Percentiles rank a stretch among this genome's conserved stretches.
Conservation (phyloP, 495 filamentous ascomycete genomes). For the Ramalina intermedia region DNA sequence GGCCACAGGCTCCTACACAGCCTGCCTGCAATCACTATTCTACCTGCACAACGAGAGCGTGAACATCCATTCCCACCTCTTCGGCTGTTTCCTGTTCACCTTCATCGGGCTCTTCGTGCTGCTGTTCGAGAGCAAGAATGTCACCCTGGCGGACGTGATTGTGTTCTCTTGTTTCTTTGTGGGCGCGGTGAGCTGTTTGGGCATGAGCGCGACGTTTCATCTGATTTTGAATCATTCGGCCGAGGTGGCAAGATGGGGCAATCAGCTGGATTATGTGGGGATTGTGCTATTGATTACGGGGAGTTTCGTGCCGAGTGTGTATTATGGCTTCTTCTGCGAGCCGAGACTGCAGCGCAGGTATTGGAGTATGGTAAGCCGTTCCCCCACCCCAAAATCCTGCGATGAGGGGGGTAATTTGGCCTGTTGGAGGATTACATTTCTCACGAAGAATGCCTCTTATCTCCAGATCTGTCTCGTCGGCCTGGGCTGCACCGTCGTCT, state of each 20-base stretch:
- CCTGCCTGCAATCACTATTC: slow-evolving; percentile 47
- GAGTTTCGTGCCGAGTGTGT: slow-evolving; percentile 33
- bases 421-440: too few relatives aligned
- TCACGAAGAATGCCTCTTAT: slow-evolving; percentile 18
- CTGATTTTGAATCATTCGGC: slow-evolving; percentile 34
- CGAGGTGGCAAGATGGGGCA: slow-evolving; percentile 21
- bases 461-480: slow-evolving; percentile 62
- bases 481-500: slow-evolving; percentile 57
- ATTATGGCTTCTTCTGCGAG: slow-evolving; percentile 36
- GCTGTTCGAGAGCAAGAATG: not conserved
- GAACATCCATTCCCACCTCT: slow-evolving; percentile 82
- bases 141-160: slow-evolving; percentile 19
- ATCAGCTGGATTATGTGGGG: slow-evolving; percentile 36
- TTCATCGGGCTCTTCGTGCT: slow-evolving; percentile 17
- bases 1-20: slow-evolving; percentile 46
- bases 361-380: slow-evolving; percentile 30
- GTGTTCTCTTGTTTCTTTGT: slow-evolving; percentile 29
- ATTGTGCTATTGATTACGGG: slow-evolving; percentile 39
- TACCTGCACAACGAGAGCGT: slow-evolving; percentile 92
- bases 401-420: too few relatives aligned
- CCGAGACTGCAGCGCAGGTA: slow-evolving; percentile 22
- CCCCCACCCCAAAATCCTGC: slow-evolving; percentile 10
- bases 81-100: slow-evolving; percentile 42
- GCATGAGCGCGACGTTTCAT: slow-evolving; percentile 25
- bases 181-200: slow-evolving; percentile 32